Base-by-base conservation (phyloP, 2,329 filamentous ascomycete genomes). In the Botrytis sinoallii region DNA sequence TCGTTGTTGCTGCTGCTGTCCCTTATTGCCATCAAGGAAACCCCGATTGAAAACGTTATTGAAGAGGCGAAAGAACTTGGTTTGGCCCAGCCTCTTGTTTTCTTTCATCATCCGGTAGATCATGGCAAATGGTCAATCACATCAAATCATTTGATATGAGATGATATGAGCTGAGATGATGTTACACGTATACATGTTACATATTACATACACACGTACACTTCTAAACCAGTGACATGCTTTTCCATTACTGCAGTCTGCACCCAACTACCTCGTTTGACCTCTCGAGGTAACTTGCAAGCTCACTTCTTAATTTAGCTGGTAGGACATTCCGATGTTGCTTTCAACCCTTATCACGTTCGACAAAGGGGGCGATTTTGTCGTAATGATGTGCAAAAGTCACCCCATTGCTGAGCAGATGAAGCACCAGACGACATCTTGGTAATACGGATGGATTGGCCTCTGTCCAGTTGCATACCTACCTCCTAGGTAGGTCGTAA, bases 351-450 rank as follows among this genome's bases (percentile, higher is more conserved):
- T 29, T 16, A 68, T 55, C 65, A 55, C 35, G 25, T 40, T 68
- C 35, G 35, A 68, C 46, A 40, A 42, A 40, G 46, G 22, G 44
- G 22, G 63, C 42, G n/a, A 48, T 38, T 66, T 48, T 18, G 29
- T 35, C 64, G 29, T 52, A 6, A 52, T n/a, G 32, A 20, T 38
- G 14, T 52, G 46, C 32, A 29, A 38, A 67, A 67, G 29, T 67
- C 64, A 68, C 46, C 46, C 46, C 35, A 55, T 68, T 68, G 65
- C 46, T 29, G 25, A 42, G 35, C 35, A 55, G 22, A 12, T 68
- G 44, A 55, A 68, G 65, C 65, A 68, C 46, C 52, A 55, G 65
- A 68, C 65, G 29, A 20, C 44, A 68, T 68, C 48, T 40, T 40
- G 14, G 46, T 67, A 29, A 29, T 18, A 55, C 35, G 64, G 44